phyloP scores from a whole-genome alignment of 371 early-diverging fungal species.

The Fennellomyces sp. region DNA sequence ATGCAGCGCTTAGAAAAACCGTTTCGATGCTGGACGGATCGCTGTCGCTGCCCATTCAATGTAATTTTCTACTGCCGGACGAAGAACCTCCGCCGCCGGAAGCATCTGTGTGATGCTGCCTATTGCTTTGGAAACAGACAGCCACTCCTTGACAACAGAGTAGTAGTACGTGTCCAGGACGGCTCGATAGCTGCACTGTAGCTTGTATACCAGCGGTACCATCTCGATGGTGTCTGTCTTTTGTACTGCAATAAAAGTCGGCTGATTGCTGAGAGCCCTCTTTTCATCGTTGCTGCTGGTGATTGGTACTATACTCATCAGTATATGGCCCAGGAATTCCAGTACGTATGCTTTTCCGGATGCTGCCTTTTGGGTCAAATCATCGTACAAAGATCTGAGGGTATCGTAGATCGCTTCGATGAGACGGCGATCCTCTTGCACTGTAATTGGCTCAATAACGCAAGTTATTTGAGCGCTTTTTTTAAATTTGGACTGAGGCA shows the following conservation, averaged over 20 bases:
- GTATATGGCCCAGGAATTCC: conserved; percentile 1
- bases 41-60: conserved; percentile 1
- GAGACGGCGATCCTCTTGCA: not conserved
- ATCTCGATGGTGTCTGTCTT: not conserved
- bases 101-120: not conserved
- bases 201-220: not conserved
- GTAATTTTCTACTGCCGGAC: not conserved
- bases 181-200: not conserved
- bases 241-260: not conserved
- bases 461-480: conserved; percentile 4
- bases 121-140: not conserved
- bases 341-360: not conserved
- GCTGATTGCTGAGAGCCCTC: not conserved
- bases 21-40: not conserved
- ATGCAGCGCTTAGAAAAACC: not conserved
- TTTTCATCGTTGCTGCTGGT: not conserved
- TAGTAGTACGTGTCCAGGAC: not conserved
- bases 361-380: not conserved
- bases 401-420: not conserved
- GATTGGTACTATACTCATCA: not conserved
- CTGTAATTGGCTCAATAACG: conserved; percentile 1
- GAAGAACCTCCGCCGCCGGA: not conserved
- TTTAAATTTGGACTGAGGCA: conserved; percentile 1
- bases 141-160: not conserved
- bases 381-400: not conserved